Percentiles rank a stretch among this genome's conserved stretches.
phyloP scores from a whole-genome alignment of 2,329 filamentous ascomycete species.

The Nakataea oryzae region DNA sequence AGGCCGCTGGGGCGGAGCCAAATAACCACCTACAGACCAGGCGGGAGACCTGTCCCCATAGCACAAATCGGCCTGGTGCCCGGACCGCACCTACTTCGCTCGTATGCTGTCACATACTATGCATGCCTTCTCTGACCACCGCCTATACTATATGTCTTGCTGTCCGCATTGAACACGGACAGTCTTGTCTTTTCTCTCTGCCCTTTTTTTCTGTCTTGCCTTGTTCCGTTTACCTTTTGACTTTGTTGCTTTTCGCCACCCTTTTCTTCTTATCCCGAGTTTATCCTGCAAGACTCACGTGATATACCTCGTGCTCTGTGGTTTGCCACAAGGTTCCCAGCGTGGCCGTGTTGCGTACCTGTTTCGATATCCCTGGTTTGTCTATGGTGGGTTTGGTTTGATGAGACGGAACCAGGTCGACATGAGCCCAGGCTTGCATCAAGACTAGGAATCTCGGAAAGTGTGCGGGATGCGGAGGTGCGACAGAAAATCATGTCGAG shows the following conservation, averaged over 20 bases:
- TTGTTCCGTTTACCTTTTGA: not conserved
- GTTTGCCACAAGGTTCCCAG: too few relatives aligned
- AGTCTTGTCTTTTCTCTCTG: not conserved
- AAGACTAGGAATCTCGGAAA: too few relatives aligned
- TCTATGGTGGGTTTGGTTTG: too few relatives aligned
- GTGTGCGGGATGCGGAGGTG: too few relatives aligned
- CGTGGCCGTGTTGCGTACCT: too few relatives aligned
- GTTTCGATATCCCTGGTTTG: too few relatives aligned
- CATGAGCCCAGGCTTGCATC: too few relatives aligned
- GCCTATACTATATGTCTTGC: not conserved
- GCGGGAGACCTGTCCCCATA: not conserved
- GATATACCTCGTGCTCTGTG: not conserved
- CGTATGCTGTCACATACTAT: not conserved
- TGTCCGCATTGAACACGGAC: not conserved
- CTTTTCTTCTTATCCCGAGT: not conserved
- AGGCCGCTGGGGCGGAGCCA: constrained; percentile 34
- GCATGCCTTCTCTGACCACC: not conserved
- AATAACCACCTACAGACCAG: constrained; percentile 10
- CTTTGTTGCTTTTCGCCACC: not conserved
- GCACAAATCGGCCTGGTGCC: not conserved
- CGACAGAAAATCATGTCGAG: too few relatives aligned
- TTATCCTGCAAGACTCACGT: not conserved
- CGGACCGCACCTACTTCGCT: not conserved
- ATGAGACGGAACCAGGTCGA: too few relatives aligned
- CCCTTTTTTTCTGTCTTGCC: not conserved